These are phyloP conservation scores for Solanum okadae DNA, from an alignment of 257 asterid genomes.

Conservation along the genomic window DNA sequence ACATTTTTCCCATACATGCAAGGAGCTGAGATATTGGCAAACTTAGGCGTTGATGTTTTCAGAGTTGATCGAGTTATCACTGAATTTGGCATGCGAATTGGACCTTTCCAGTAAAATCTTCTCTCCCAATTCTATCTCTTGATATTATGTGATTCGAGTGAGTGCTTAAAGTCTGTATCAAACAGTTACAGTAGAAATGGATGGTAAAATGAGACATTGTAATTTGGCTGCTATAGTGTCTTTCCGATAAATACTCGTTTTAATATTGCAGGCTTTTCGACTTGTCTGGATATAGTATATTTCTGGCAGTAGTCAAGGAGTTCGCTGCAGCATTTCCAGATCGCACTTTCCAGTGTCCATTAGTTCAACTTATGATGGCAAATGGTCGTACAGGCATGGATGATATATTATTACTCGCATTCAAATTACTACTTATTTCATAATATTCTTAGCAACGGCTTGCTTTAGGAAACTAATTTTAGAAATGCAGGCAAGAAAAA, in stretches of 20 bases:
- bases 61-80: constrained; percentile 29
- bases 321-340: not conserved
- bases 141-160: not conserved
- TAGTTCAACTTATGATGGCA: not conserved
- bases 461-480: not conserved
- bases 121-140: not conserved
- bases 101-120: constrained; percentile 37
- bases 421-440: not conserved
- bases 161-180: not conserved
- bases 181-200: not conserved
- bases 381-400: not conserved
- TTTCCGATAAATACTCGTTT: not conserved
- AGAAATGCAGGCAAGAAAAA: not conserved
- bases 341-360: constrained; percentile 1
- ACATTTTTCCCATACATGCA: constrained; percentile 30
- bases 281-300: not conserved
- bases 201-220: not conserved
- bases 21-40: constrained; percentile 36
- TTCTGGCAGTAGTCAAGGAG: not conserved
- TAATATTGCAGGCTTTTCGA: not conserved
- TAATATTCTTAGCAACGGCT: not conserved
- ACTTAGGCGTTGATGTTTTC: constrained; percentile 30
- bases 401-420: not conserved
- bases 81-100: constrained; percentile 42
- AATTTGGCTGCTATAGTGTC: not conserved